Conservation (phyloP, 2,329 filamentous ascomycete genomes). For the Alternaria postmessia region DNA sequence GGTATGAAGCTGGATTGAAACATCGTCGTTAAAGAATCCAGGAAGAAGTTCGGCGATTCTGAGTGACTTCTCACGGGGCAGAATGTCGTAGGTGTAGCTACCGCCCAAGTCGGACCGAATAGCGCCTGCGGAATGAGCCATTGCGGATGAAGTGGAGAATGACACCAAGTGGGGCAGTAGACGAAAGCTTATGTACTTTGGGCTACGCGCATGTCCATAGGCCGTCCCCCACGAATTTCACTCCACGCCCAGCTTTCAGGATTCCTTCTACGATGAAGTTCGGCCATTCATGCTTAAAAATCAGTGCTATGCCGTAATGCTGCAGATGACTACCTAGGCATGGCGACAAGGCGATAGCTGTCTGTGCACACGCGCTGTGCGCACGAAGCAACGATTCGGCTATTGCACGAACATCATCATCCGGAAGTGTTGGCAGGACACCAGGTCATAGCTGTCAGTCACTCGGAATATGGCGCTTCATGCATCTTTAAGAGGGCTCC, state of each 20-base stretch:
- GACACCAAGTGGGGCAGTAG: neutral
- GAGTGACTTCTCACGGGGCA: neutral
- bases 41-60: neutral
- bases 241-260: neutral
- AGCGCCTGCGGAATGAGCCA: neutral
- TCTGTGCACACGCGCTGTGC: too few species aligned
- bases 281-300: fast-evolving
- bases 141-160: neutral
- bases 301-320: too few species aligned
- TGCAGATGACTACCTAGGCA: too few species aligned
- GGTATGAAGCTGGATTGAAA: neutral
- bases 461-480: neutral
- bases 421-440: neutral
- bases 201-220: neutral
- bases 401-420: too few species aligned
- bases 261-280: neutral
- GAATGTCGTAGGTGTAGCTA: neutral
- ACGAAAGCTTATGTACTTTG: neutral
- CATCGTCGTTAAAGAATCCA: neutral
- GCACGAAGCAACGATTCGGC: too few species aligned
- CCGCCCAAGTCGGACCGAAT: neutral
- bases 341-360: too few species aligned
- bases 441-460: neutral
- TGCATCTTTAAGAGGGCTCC: fast-evolving
- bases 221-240: neutral